These are phyloP conservation scores for Colletotrichum sp. DNA, from an alignment of 2,329 filamentous ascomycete genomes.

Conservation along the genomic window DNA sequence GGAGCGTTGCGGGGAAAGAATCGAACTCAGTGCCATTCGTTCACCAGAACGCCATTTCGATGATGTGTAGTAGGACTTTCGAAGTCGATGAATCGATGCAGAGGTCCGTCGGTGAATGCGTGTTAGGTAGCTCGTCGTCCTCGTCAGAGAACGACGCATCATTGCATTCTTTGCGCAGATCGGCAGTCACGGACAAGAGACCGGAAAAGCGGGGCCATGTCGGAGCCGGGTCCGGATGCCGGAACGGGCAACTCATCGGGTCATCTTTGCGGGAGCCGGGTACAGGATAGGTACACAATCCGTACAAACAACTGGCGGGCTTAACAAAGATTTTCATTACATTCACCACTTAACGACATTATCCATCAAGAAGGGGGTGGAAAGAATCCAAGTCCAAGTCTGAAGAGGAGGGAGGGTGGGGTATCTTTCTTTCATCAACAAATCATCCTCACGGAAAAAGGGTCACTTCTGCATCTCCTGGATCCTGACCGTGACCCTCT, in stretches of 20 bases:
- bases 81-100: fast-evolving
- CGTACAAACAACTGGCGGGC: neutral
- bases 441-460: neutral
- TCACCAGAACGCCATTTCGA: neutral
- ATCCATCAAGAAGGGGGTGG: neutral
- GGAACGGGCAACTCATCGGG: neutral
- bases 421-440: neutral
- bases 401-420: neutral
- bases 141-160: neutral
- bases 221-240: neutral
- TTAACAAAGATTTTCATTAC: no score
- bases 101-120: fast-evolving
- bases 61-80: fast-evolving
- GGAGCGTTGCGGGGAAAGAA: neutral
- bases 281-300: neutral
- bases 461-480: slow-evolving; percentile 4
- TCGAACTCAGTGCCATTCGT: neutral
- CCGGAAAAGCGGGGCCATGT: neutral
- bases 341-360: neutral
- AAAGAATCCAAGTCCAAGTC: no score
- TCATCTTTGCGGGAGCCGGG: neutral
- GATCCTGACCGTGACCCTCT: slow-evolving; percentile 20
- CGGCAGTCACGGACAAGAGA: neutral
- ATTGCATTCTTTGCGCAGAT: neutral
- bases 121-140: neutral